Evolutionary conservation across 75 land plant genomes (phyloP).

Genomic region (Sequoia sempervirens): DNA sequence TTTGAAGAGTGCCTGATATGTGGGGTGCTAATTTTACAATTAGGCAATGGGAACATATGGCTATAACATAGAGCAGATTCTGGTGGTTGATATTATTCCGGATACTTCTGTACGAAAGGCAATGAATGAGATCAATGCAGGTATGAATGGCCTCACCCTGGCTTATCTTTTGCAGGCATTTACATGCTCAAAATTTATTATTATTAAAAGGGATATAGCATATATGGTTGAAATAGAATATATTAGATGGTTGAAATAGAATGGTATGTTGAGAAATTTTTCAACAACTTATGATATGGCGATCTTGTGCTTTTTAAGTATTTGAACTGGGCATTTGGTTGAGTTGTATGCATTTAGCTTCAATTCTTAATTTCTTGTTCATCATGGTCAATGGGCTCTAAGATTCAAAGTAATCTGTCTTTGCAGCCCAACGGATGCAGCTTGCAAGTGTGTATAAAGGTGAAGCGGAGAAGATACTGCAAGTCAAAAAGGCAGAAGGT

Average conservation of each 20-base stretch:
- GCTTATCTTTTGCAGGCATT: background rate
- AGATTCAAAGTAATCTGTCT: background rate
- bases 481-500: slow-evolving; percentile 82
- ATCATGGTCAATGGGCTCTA: background rate
- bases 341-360: background rate
- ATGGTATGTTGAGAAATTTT: background rate
- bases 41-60: slow-evolving; percentile 94
- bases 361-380: background rate
- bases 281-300: background rate
- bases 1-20: background rate
- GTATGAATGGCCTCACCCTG: slow-evolving; percentile 23
- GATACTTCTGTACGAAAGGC: slow-evolving; percentile 81
- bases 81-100: slow-evolving; percentile 87
- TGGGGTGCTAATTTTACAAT: background rate
- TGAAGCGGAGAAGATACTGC: slow-evolving; percentile 86
- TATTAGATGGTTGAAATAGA: background rate
- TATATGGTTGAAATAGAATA: background rate
- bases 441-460: slow-evolving; percentile 86
- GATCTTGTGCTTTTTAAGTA: background rate
- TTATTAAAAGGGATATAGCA: background rate
- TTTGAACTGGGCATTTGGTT: background rate
- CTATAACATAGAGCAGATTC: slow-evolving; percentile 81
- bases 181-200: background rate
- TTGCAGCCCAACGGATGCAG: slow-evolving; percentile 85
- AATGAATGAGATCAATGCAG: slow-evolving; percentile 98